Base-by-base conservation (phyloP, 441 rosid genomes). In the Eugenia klotzschiana region DNA sequence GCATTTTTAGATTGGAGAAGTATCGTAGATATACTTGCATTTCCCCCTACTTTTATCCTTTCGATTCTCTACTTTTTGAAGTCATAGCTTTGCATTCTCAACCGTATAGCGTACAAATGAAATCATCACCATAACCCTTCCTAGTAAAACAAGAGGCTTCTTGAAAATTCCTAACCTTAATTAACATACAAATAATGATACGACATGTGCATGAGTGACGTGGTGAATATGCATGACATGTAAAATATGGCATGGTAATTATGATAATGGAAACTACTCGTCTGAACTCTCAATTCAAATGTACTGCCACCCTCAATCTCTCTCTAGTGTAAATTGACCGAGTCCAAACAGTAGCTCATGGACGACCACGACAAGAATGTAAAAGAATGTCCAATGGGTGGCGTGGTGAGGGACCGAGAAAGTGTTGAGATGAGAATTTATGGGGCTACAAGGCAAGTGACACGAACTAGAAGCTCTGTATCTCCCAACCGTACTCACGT, bases 241-340 rank as follows among this genome's bases (percentile, higher is more conserved):
- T 41, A 41, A 41, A 41, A 41, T 41, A 41, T 41, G 43, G 2
- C 43, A 41, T 41, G 43, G 43, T 41, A 41, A 41, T 41, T 41
- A 41, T 3, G 9, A 41, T 41, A 41, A 40, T 7, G 2, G 9
- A 7, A 41, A 41, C 43, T 7, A 1, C 5, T 60, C 0, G 1
- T 29, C 6, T 58, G 6, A 27, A 15, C 9, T 58, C 6, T 60
- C 6, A 2, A 8, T 27, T 3, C 23, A 2, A 29, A 16, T 60
- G 0, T 26, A 15, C 1, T 0, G 0, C 7, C 10, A 6, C 2
- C 5, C 33, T 57, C 37, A 14, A 0, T 58, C 11, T 7, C 1
- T 52, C n/a, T 53, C 11, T 52, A 2, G n/a, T n/a, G n/a, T n/a
- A n/a, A n/a, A n/a, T n/a, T n/a, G n/a, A n/a, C n/a, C n/a, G n/a